Base-by-base conservation (phyloP, 2,329 filamentous ascomycete genomes). In the Ceratocystis huliohia region DNA sequence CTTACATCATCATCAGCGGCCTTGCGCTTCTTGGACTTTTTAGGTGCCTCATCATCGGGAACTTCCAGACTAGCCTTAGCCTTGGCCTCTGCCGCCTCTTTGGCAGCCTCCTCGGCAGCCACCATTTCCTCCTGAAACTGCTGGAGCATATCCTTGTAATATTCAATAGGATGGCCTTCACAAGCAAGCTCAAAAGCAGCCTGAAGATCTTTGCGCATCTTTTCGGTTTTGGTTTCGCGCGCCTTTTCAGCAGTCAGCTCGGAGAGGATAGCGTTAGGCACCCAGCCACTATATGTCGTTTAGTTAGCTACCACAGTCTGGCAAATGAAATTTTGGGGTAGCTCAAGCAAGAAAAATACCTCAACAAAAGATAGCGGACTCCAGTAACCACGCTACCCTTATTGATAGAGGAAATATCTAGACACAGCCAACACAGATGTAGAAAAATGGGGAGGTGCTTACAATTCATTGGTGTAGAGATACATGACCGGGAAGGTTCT, bases 401-500 rank as follows among this genome's bases (percentile, higher is more conserved):
- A 6, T 33, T 37, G 56, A 33, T 59, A 20, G 61, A 22, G 37
- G 33, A 6, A 17, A 45, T 13, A 13, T n/a, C 5, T 8, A 13
- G 22, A n/a, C 28, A 57, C 13, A n/a, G 13, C 53, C 10, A 13
- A 33, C 13, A 61, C 25, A 10, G 2, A 7, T 6, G 5, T 5
- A 57, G 28, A n/a, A 30, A 17, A 57, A 57, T 7, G 30, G 45
- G 33, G 8, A 17, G 57, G 22, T 28, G 85, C 93, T 84, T 79
- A 99, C 94, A 99, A 97, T 81, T 97, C 93, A 73, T 97, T 96
- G 46, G 92, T 96, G 70, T 85, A 81, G 63, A 97, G 79, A 75
- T 96, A 97, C 93, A 97, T 96, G 73, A 97, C 86, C 4, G 93
- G 90, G 74, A 91, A 97, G 37, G 88, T 91, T 69, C 93, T 84